These are phyloP conservation scores for Cicer arietinum DNA, from an alignment of 306 rosid species.

Conservation along the genomic window DNA sequence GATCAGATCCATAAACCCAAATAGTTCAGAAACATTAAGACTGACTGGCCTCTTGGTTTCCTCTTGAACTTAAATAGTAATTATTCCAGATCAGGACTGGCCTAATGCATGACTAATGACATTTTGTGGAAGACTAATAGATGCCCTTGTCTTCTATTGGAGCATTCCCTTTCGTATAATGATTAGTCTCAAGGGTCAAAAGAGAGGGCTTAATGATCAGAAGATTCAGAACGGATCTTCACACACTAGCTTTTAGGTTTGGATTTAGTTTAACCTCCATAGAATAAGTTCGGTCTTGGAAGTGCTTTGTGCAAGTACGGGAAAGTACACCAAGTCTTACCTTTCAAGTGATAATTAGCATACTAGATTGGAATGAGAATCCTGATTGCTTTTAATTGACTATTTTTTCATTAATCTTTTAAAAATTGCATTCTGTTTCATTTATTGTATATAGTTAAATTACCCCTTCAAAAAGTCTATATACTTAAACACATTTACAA, in stretches of 20 bases:
- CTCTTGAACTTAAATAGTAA: neutral
- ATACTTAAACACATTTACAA: slow-evolving; percentile 40
- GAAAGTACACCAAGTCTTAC: neutral
- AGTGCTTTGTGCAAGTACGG: neutral
- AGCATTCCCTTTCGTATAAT: neutral
- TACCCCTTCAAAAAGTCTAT: slow-evolving; percentile 21
- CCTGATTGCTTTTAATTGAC: slow-evolving; percentile 1
- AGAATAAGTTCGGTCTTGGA: neutral
- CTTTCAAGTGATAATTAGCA: slow-evolving; percentile 22
- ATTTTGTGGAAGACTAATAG: slow-evolving; percentile 4
- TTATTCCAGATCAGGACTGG: neutral
- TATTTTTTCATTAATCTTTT: neutral
- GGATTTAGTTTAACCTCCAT: slow-evolving; percentile 4
- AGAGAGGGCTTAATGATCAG: neutral
- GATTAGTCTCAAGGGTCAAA: neutral
- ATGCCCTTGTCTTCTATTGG: neutral
- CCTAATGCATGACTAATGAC: neutral
- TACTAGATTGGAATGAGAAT: slow-evolving; percentile 15
- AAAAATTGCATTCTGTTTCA: neutral
- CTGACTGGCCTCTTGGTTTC: neutral
- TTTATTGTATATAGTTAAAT: slow-evolving; percentile 14
- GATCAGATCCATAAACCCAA: neutral
- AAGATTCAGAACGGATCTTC: slow-evolving; percentile 8
- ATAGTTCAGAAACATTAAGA: neutral
- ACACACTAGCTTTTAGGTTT: neutral